Evolutionary conservation across 2,329 filamentous ascomycete genomes (phyloP).

Genomic region (Mariannaea elegans): DNA sequence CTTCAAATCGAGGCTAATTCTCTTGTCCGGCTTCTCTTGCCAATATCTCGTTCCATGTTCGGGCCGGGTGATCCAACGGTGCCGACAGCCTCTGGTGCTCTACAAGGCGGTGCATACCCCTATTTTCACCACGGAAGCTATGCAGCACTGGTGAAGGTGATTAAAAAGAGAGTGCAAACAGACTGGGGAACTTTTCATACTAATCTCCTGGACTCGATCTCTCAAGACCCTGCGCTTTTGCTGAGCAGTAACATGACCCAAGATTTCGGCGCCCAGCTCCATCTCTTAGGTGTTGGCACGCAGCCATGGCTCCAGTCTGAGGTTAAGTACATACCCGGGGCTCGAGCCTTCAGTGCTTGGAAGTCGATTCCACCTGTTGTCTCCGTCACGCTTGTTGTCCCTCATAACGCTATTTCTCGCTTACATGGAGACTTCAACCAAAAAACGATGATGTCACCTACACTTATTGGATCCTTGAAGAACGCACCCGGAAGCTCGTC

Average conservation of each 20-base stretch:
- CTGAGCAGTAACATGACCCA: conserved; percentile 45
- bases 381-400: conserved; percentile 49
- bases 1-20: conserved; percentile 47
- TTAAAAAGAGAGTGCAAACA: conserved; percentile 46
- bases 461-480: conserved; percentile 43
- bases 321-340: conserved; percentile 26
- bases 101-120: conserved; percentile 30
- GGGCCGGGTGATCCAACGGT: conserved; percentile 45
- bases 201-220: conserved; percentile 42
- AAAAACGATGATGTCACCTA: conserved; percentile 37
- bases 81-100: conserved; percentile 18
- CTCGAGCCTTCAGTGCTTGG: conserved; percentile 49
- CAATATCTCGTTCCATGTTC: conserved; percentile 58
- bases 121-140: conserved; percentile 52
- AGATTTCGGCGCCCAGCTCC: conserved; percentile 49
- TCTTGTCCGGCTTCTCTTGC: conserved; percentile 51
- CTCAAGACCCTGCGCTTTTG: conserved; percentile 41
- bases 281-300: conserved; percentile 46
- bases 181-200: conserved; percentile 46
- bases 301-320: conserved; percentile 42
- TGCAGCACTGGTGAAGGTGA: conserved; percentile 48
- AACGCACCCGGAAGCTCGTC: conserved; percentile 29
- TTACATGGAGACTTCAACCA: conserved; percentile 36
- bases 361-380: conserved; percentile 46
- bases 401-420: conserved; percentile 38